phyloP scores from a whole-genome alignment of 352 stramenopile species.

The Phytophthora melonis region DNA sequence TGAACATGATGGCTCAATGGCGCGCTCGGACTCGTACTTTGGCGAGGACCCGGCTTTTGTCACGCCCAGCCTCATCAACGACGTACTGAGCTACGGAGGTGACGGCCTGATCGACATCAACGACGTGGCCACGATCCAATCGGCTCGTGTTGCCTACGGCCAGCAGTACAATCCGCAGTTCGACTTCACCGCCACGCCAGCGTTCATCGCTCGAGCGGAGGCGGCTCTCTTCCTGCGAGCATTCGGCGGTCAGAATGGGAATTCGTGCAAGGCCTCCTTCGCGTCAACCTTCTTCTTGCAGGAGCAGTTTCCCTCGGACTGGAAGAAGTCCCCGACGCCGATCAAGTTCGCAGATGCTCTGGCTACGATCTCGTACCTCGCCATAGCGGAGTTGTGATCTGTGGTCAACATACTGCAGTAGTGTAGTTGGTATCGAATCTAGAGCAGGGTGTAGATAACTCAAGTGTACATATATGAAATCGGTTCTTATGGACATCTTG shows the following conservation, averaged over 20 bases:
- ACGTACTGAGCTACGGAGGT: conserved; percentile 1
- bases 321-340: conserved; percentile 10
- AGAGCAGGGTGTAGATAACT: neutral
- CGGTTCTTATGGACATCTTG: too few species aligned
- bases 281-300: conserved; percentile 25
- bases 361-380: conserved; percentile 15
- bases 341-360: conserved; percentile 18
- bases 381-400: conserved; percentile 4
- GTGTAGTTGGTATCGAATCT: neutral
- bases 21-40: conserved; percentile 19
- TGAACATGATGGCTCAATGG: conserved; percentile 22
- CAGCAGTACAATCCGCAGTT: conserved; percentile 23
- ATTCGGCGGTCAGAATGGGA: conserved; percentile 4
- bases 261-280: conserved; percentile 9
- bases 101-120: conserved; percentile 15
- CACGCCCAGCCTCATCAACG: conserved; percentile 4
- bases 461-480: too few species aligned
- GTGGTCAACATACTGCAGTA: too few species aligned
- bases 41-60: conserved; percentile 16
- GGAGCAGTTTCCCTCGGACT: conserved; percentile 21
- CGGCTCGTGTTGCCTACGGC: neutral
- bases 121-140: conserved; percentile 20
- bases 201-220: conserved; percentile 11
- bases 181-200: conserved; percentile 5
- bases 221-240: conserved; percentile 8